Evolutionary conservation across 257 asterid genomes (phyloP), one percentile per base, ranked within the genome.

Genomic region (Salvia miltiorrhiza): DNA sequence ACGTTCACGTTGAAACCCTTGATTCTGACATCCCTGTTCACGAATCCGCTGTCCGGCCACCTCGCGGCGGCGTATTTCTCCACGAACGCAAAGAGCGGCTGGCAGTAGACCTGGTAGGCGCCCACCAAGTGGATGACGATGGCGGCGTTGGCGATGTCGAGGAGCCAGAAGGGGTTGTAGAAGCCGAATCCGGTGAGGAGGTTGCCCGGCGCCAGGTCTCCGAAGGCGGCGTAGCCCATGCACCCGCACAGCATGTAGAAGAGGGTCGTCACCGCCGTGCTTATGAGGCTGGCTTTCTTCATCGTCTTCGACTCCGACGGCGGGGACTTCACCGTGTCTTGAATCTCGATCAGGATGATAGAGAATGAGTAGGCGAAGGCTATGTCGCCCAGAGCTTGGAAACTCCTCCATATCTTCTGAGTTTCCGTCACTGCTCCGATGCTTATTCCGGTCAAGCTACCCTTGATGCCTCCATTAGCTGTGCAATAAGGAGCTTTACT

Each of bases 241-340:
- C 88, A 83, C 0, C 88, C 86, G 19, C 88, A 83, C 0, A 81
- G 81, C 74, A 83, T 73, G 82, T 83, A 83, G 86, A 83, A 83
- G 7, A 65, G 5, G 0, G 86, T 83, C 0, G 88, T 83, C 3
- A 83, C 86, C 0, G 17, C 3, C 0, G 80, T 76, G 82, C 88
- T 83, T 39, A 78, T 67, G 0, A 83, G 71, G 0, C 79, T 70
- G 24, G 88, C 86, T 61, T 78, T 78, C 73, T 78, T 83, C 88
- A 83, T 83, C 2, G 88, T 83, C 65, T 83, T 83, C 1, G 83
- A 61, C 72, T 83, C 88, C 3, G 88, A 28, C 45, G 88, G 88
- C 44, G 88, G 86, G 16, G 88, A 78, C 63, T 78, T 84, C 32
- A 84, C 77, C 0, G 86, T 84, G 54, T 84, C 84, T 86, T 83